These are phyloP conservation scores for Kazachstania martiniae DNA, from an alignment of 805 yeast species.

Conservation along the genomic window DNA sequence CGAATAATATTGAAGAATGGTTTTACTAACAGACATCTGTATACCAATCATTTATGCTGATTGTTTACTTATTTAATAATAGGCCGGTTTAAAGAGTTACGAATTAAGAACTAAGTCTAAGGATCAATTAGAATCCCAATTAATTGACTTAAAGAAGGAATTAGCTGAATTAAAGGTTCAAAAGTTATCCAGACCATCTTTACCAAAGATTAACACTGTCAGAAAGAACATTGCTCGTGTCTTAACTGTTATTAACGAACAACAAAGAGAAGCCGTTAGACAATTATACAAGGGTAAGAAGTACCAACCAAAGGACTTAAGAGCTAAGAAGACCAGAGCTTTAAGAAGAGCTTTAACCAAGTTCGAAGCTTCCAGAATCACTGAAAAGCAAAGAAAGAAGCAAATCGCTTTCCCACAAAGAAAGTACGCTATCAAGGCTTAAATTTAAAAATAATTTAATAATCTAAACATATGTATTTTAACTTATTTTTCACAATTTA, in stretches of 20 bases:
- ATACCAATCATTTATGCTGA: too few relatives aligned
- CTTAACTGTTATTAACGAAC: constrained; percentile 92
- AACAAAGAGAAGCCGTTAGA: constrained; percentile 92
- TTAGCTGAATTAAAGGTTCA: constrained; percentile 94
- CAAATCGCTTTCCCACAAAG: constrained; percentile 96
- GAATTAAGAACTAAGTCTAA: constrained; percentile 96
- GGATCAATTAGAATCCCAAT: constrained; percentile 92
- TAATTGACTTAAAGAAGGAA: constrained; percentile 94
- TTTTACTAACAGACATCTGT: too few relatives aligned
- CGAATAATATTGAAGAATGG: too few relatives aligned
- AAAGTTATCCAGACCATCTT: constrained; percentile 84
- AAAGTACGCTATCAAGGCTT: constrained; percentile 98
- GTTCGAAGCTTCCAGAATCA: constrained; percentile 70
- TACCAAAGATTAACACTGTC: constrained; percentile 94
- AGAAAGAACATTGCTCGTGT: constrained; percentile 99
- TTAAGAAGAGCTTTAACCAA: constrained; percentile 94
- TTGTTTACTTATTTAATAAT: background rate
- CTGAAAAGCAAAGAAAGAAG: constrained; percentile 88
- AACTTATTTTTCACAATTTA: constrained; percentile 2
- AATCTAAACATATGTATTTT: constrained; percentile 1
- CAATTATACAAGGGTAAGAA: constrained; percentile 93
- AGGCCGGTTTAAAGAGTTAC: constrained; percentile 88
- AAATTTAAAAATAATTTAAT: constrained; percentile 24
- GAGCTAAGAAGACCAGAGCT: constrained; percentile 99
- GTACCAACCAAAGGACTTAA: constrained; percentile 96